Evolutionary conservation across 306 rosid species (phyloP), one percentile per base, ranked within the genome.

Genomic region (Lotus japonicus): DNA sequence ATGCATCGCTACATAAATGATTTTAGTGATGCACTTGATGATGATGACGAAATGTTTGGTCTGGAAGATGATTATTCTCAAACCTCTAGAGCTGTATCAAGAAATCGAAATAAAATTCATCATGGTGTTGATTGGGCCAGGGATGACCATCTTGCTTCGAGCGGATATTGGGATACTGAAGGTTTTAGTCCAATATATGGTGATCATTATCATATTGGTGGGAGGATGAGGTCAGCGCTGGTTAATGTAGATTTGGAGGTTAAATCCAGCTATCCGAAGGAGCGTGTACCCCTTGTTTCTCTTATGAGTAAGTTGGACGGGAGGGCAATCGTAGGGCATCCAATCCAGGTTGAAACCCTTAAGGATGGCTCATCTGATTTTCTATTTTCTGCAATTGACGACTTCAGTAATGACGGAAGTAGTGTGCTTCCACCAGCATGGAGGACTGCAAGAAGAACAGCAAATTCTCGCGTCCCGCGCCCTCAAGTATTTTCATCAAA

Each of bases 381-480:
- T 43, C 88, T 89, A 70, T 63, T 92, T 71, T 64, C 91, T 49
- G 62, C 84, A 64, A 36, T 71, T 23, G 89, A 87, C 64, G 76
- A 85, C 65, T 81, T 79, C 45, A 83, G 81, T 45, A 73, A 81
- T 36, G 89, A 89, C 36, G 90, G 86, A 73, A 80, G 60, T 57
- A 66, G 86, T 15, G 58, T 83, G 60, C 90, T 89, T 78, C 95
- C 89, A 51, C 95, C 85, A 12, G 90, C 92, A 63, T 92, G 96
- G 98, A 87, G 92, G 54, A 92, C 96, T 14, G 98, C 98, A 18
- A 85, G 98, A 87, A 87, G 98, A 77, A 89, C 98, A 7, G 92
- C 98, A 16, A 89, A 87, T 55, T 71, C 83, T 23, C 92, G 96
- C 13, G 81, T 87, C 46, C 98, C 92, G 0, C 96, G 92, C 54